These are phyloP conservation scores for Nannochloropsis oceanica DNA, from an alignment of 108 stramenopile genomes.

Conservation along the genomic window DNA sequence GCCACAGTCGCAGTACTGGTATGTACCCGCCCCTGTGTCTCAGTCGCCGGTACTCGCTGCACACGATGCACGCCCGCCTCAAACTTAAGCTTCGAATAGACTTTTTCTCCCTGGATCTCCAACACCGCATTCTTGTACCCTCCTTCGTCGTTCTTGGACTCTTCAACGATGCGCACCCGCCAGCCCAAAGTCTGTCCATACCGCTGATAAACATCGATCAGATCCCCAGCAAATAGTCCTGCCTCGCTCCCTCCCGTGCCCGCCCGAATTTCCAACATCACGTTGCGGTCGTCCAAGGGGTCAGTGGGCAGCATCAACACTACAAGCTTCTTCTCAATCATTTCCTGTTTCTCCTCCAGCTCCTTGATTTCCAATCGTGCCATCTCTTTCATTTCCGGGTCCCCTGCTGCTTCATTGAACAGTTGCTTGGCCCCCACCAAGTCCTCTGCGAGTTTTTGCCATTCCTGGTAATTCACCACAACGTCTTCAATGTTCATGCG, in stretches of 20 bases:
- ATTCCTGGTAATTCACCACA: constrained; percentile 9
- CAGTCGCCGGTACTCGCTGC: constrained; percentile 40
- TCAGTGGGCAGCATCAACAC: constrained; percentile 30
- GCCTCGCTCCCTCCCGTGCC: constrained; percentile 94
- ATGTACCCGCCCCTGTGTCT: constrained; percentile 40
- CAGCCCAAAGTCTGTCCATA: constrained; percentile 42
- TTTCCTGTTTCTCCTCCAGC: constrained; percentile 12
- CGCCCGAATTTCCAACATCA: constrained; percentile 79
- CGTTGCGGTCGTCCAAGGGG: constrained; percentile 36
- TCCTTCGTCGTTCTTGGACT: constrained; percentile 21
- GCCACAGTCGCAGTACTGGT: constrained; percentile 40
- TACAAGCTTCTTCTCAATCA: constrained; percentile 14
- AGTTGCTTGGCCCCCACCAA: constrained; percentile 14
- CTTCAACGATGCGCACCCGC: constrained; percentile 10
- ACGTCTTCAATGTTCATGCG: not conserved
- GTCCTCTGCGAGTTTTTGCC: not conserved
- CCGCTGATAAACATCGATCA: constrained; percentile 63
- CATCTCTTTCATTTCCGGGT: constrained; percentile 38
- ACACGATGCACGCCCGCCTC: constrained; percentile 41
- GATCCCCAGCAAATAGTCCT: constrained; percentile 65
- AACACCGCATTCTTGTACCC: constrained; percentile 31
- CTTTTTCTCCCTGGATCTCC: constrained; percentile 31
- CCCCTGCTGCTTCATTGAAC: constrained; percentile 14
- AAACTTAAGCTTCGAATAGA: constrained; percentile 41
- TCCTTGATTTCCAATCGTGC: constrained; percentile 27